phyloP scores from a whole-genome alignment of 2,329 filamentous ascomycete genomes.

The Sporothrix schenckii region DNA sequence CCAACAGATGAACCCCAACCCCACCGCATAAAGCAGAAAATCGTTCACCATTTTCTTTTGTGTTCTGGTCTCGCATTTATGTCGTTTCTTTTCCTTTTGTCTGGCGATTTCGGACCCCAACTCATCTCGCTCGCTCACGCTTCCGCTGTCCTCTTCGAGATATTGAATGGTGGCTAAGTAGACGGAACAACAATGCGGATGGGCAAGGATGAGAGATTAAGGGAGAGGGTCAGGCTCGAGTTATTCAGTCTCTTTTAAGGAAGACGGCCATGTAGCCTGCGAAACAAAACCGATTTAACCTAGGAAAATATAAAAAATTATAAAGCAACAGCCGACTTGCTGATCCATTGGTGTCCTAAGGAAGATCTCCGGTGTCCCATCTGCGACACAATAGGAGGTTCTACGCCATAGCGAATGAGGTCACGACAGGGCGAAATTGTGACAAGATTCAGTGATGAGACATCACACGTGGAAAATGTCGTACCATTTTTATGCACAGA shows the following conservation, averaged over 20 bases:
- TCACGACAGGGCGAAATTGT: not conserved
- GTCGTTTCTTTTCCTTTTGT: not conserved
- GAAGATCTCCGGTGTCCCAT: not conserved
- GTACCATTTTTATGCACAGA: constrained; percentile 2
- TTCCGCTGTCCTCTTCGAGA: not conserved
- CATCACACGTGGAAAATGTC: not conserved
- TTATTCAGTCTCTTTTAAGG: constrained; percentile 17
- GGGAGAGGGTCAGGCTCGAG: constrained; percentile 1
- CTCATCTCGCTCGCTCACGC: constrained; percentile 3
- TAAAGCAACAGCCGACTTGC: not conserved
- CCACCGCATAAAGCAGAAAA: constrained; percentile 34
- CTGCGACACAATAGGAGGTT: not conserved
- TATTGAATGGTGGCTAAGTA: not conserved
- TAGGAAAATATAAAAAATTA: constrained; percentile 8
- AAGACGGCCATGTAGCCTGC: constrained; percentile 14
- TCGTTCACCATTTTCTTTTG: not conserved
- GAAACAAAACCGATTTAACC: not conserved
- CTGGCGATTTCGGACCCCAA: constrained; percentile 9
- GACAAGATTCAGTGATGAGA: not conserved
- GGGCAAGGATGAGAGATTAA: constrained; percentile 3
- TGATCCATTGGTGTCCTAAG: not conserved
- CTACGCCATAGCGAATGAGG: not conserved
- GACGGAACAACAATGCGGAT: not conserved
- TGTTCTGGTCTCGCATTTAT: constrained; percentile 20
- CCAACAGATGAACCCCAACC: constrained; percentile 38